phyloP scores from a whole-genome alignment of 352 stramenopile genomes.

The Globisporangium viniferum region DNA sequence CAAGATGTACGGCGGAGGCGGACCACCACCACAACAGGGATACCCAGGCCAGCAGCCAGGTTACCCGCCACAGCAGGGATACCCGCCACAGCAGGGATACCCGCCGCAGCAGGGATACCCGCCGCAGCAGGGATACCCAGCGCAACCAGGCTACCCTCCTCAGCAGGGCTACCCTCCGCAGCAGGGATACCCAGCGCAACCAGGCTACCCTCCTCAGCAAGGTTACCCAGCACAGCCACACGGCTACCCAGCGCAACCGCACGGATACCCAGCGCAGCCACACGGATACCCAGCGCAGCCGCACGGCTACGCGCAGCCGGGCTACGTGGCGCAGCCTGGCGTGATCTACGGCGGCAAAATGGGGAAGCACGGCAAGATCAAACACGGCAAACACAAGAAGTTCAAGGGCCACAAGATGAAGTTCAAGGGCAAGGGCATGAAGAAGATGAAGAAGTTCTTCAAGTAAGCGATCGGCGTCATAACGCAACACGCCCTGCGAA shows the following conservation, averaged over 20 bases:
- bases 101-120: constrained; percentile 20
- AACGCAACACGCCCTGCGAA: background rate
- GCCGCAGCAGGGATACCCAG: background rate
- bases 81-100: constrained; percentile 12
- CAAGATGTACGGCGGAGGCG: constrained; percentile 12
- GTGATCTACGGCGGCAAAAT: constrained; percentile 49
- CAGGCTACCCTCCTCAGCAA: background rate
- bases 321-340: constrained; percentile 59
- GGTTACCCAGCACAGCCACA: background rate
- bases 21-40: constrained; percentile 1
- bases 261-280: background rate
- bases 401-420: constrained; percentile 30
- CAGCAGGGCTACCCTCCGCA: constrained; percentile 10
- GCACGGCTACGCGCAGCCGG: constrained; percentile 24
- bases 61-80: constrained; percentile 17
- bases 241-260: background rate
- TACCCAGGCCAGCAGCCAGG: constrained; percentile 15
- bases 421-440: constrained; percentile 3
- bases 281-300: background rate
- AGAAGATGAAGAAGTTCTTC: constrained; percentile 8
- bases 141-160: constrained; percentile 15
- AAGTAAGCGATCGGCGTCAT: background rate
- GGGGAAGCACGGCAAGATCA: constrained; percentile 29
- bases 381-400: constrained; percentile 53
- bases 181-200: background rate